Percentiles rank a stretch among this genome's conserved stretches.
Conservation (phyloP, 164 flowering plant species). For the Nymphaea colorata region DNA sequence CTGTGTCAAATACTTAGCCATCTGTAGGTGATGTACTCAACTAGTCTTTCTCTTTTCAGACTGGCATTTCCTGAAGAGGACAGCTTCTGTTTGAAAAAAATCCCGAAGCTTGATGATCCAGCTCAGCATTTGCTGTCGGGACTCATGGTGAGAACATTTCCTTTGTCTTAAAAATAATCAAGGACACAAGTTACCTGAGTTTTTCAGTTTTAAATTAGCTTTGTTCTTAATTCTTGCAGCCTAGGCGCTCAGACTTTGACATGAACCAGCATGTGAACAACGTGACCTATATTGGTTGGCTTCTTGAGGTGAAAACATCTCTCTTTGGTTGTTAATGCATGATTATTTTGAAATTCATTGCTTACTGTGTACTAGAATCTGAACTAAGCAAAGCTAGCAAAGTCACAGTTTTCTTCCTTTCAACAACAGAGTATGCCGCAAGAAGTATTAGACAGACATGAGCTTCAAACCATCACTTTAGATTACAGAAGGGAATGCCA, state of each 20-base stretch:
- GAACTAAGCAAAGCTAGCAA: neutral
- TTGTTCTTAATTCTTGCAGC: slow-evolving; percentile 37
- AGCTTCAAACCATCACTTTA: slow-evolving; percentile 68
- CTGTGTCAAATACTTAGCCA: no score
- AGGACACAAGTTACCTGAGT: neutral
- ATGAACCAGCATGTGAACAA: slow-evolving; percentile 98
- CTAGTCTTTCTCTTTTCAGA: slow-evolving; percentile 18
- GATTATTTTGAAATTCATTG: neutral
- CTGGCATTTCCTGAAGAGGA: slow-evolving; percentile 67
- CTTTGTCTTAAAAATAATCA: neutral
- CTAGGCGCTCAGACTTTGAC: slow-evolving; percentile 93
- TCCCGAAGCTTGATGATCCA: slow-evolving; percentile 70
- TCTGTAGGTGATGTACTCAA: no score
- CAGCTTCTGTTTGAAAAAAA: slow-evolving; percentile 54
- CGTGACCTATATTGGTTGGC: slow-evolving; percentile 96
- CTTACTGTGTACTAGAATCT: neutral
- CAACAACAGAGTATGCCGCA: slow-evolving; percentile 88
- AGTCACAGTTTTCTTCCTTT: neutral
- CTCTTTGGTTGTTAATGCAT: neutral
- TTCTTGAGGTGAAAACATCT: slow-evolving; percentile 55
- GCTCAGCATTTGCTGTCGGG: slow-evolving; percentile 42
- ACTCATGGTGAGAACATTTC: slow-evolving; percentile 37
- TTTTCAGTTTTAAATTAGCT: slow-evolving; percentile 4
- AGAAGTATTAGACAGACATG: slow-evolving; percentile 70
- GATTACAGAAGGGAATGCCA: slow-evolving; percentile 92